Evolutionary conservation across 208 protist species (phyloP), one percentile per base, ranked within the genome.

Genomic region (Lotmaria passim): DNA sequence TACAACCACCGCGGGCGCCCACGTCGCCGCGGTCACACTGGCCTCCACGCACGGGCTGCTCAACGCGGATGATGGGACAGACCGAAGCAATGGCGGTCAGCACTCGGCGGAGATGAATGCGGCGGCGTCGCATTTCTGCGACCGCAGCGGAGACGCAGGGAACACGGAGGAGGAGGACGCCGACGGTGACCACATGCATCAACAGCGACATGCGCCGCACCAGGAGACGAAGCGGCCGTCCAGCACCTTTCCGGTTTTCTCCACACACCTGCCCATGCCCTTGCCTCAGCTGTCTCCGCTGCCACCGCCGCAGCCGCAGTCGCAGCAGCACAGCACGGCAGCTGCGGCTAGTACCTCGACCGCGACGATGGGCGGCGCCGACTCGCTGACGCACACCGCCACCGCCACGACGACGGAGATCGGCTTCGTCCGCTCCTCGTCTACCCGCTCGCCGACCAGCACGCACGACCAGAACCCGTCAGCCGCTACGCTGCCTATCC

Each of bases 401-500:
- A 65, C 46, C 24, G 44, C 63, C 3, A 56, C 38, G 26, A 43
- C 57, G 1, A 67, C 63, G 14, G 60, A 56, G 3, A 31, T 36
- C 34, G 56, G 44, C 48, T 59, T 57, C 24, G 24, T 46, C 23
- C 60, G 43, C 21, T 66, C 60, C 10, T 31, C 46, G 0, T 66
- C 66, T 2, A 64, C 66, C 4, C 43, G 34, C 31, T 61, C 66
- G 0, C 39, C 56, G 19, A 47, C 62, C 15, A 68, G 50, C 62
- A 64, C 46, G 26, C 50, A 46, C 34, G 34, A 68, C 11, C 41
- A 47, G 21, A 69, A 34, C 60, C 60, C 53, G 7, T 28, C 61
- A 4, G 36, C 53, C 10, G 26, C 24, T 1, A 69, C 69, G 17
- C 33, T 58, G 61, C 44, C 69, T 6, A 75, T 69, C 14, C 69